Evolutionary conservation across 352 stramenopile species (phyloP).

Genomic region (Phytophthora macrochlamydospora): DNA sequence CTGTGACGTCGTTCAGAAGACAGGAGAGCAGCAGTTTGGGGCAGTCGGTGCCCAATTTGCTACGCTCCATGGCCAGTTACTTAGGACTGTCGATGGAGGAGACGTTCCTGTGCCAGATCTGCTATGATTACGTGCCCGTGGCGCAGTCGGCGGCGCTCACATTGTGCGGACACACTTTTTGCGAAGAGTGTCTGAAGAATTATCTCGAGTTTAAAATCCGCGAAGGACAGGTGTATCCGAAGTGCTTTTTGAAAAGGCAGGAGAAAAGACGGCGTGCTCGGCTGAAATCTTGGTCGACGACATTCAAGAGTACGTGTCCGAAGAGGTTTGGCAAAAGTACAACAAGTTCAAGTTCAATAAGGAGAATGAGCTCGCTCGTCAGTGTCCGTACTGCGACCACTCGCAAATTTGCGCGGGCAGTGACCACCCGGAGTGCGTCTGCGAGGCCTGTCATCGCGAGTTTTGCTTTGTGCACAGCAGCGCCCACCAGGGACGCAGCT

Average conservation of each 20-base stretch:
- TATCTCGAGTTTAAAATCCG: slow-evolving; percentile 80
- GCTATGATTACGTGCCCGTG: slow-evolving; percentile 63
- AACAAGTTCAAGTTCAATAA: slow-evolving; percentile 88
- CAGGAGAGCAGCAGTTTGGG: slow-evolving; percentile 34
- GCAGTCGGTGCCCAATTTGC: slow-evolving; percentile 49
- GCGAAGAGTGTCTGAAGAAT: slow-evolving; percentile 54
- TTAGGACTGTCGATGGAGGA: slow-evolving; percentile 69
- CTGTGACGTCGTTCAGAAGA: slow-evolving; percentile 18
- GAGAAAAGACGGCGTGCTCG: slow-evolving; percentile 42
- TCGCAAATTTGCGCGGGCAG: slow-evolving; percentile 56
- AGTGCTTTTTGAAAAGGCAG: slow-evolving; percentile 65
- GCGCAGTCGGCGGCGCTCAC: slow-evolving; percentile 40
- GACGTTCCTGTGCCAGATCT: slow-evolving; percentile 81
- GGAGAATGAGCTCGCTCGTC: slow-evolving; percentile 58
- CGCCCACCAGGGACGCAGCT: slow-evolving; percentile 71
- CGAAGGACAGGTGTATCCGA: slow-evolving; percentile 72
- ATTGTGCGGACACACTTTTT: slow-evolving; percentile 66
- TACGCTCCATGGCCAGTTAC: slow-evolving; percentile 58
- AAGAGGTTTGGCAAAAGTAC: slow-evolving; percentile 74
- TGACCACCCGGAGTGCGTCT: slow-evolving; percentile 49
- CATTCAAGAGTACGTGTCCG: slow-evolving; percentile 51
- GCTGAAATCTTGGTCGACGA: slow-evolving; percentile 47
- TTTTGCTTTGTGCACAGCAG: slow-evolving; percentile 92
- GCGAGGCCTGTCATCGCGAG: slow-evolving; percentile 43
- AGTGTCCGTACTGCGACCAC: slow-evolving; percentile 66